These are phyloP conservation scores for Pezicula neosporulosa DNA, from an alignment of 2,329 filamentous ascomycete species.

Conservation along the genomic window DNA sequence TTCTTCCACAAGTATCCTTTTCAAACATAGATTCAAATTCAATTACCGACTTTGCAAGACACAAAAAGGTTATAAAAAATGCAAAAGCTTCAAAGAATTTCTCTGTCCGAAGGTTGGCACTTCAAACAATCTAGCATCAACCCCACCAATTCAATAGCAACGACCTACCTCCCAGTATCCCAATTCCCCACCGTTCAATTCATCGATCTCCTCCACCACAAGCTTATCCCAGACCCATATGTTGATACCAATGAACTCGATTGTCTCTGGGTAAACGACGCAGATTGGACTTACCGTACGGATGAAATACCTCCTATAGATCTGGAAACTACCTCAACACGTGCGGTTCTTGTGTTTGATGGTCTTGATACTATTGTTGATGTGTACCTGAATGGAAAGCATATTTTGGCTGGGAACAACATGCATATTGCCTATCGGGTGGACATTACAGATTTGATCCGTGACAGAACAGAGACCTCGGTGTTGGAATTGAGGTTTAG, in stretches of 20 bases:
- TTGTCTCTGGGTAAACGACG: slow-evolving; percentile 60
- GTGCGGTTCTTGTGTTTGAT: slow-evolving; percentile 45
- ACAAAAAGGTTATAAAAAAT: neutral
- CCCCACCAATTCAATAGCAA: slow-evolving; percentile 10
- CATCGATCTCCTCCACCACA: slow-evolving; percentile 58
- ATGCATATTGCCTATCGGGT: slow-evolving; percentile 52
- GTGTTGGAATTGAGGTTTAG: slow-evolving; percentile 16
- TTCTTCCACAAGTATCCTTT: neutral
- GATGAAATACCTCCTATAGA: slow-evolving; percentile 23
- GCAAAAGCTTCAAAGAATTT: slow-evolving; percentile 22
- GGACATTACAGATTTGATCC: slow-evolving; percentile 39
- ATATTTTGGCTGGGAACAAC: slow-evolving; percentile 45
- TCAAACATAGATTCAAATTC: neutral
- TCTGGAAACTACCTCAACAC: slow-evolving; percentile 24
- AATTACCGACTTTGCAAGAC: neutral
- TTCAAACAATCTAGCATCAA: slow-evolving; percentile 51
- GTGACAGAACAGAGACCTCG: slow-evolving; percentile 2
- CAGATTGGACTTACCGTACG: slow-evolving; percentile 55
- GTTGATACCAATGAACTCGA: slow-evolving; percentile 58
- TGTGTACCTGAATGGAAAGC: slow-evolving; percentile 43
- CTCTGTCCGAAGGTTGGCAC: slow-evolving; percentile 52
- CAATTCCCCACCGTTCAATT: slow-evolving; percentile 62
- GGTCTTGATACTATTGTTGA: slow-evolving; percentile 53
- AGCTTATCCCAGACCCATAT: slow-evolving; percentile 54
- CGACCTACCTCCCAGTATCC: slow-evolving; percentile 16